phyloP scores from a whole-genome alignment of 1,284 basidiomycete species.

The Sphagnurus paluster region DNA sequence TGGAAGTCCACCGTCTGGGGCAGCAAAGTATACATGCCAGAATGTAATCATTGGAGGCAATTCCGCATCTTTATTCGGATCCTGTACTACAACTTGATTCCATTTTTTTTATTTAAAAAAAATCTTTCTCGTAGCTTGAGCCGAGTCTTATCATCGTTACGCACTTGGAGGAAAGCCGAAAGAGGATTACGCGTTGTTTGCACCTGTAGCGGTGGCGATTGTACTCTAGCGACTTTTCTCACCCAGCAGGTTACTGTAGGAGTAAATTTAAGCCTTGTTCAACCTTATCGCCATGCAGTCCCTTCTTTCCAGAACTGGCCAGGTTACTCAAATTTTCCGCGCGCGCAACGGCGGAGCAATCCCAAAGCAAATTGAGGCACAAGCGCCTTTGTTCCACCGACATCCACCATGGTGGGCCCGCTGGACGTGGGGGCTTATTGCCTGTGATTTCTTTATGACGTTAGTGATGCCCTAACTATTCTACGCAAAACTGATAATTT shows the following conservation, averaged over 20 bases:
- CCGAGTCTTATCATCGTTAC: too few relatives aligned
- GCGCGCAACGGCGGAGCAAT: constrained; percentile 11
- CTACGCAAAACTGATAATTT: not conserved
- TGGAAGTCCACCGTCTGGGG: constrained; percentile 33
- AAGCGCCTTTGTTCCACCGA: constrained; percentile 25
- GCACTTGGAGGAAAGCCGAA: too few relatives aligned
- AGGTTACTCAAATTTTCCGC: constrained; percentile 15
- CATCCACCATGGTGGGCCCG: constrained; percentile 30
- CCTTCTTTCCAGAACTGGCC: constrained; percentile 9
- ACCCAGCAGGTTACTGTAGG: too few relatives aligned
- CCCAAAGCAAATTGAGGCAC: constrained; percentile 9
- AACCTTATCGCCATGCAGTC: constrained; percentile 15
- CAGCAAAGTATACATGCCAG: constrained; percentile 42
- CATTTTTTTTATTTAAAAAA: too few relatives aligned
- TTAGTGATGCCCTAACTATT: constrained; percentile 17
- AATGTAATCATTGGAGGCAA: constrained; percentile 40
- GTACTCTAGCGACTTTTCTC: too few relatives aligned
- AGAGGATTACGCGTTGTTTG: too few relatives aligned
- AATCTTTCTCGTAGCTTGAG: too few relatives aligned
- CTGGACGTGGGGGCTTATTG: constrained; percentile 29
- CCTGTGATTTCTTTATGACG: constrained; percentile 33
- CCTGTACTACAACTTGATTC: constrained; percentile 28
- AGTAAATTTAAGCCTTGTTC: too few relatives aligned
- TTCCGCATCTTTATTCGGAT: constrained; percentile 33
- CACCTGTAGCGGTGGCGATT: too few relatives aligned